Percentiles rank a stretch among this genome's conserved stretches.
Conservation (phyloP, 2,329 filamentous ascomycete species). For the Microcera coccophila region DNA sequence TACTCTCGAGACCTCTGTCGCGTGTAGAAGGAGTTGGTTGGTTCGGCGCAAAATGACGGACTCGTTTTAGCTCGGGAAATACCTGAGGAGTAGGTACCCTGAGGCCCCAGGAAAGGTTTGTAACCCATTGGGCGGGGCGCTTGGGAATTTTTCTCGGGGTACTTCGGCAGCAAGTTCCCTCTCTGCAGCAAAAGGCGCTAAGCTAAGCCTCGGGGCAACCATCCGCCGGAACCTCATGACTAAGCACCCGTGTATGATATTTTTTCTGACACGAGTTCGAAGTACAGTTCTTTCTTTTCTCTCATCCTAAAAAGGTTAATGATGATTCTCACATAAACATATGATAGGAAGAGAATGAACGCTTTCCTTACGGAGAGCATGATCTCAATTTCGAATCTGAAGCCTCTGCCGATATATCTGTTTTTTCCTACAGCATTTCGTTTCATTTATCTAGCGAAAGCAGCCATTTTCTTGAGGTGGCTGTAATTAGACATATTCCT, state of each 20-base stretch:
- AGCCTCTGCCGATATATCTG: constrained; percentile 36
- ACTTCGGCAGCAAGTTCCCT: background rate
- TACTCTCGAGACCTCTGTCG: constrained; percentile 18
- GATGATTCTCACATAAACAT: constrained; percentile 57
- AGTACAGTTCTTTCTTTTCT: constrained; percentile 24
- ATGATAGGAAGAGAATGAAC: constrained; percentile 70
- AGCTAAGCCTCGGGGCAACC: constrained; percentile 18
- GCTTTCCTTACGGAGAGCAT: constrained; percentile 49
- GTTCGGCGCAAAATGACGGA: constrained; percentile 16
- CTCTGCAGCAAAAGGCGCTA: background rate
- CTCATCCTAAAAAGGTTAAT: constrained; percentile 45
- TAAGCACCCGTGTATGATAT: constrained; percentile 20
- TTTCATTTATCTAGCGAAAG: too few relatives aligned
- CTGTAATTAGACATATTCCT: too few relatives aligned
- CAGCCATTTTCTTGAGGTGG: too few relatives aligned
- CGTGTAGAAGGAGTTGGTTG: constrained; percentile 27
- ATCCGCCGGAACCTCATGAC: constrained; percentile 23
- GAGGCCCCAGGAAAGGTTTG: too few relatives aligned
- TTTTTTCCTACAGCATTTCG: background rate
- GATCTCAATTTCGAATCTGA: constrained; percentile 63
- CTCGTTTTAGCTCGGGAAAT: background rate
- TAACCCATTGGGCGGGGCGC: too few relatives aligned
- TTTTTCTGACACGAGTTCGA: constrained; percentile 19
- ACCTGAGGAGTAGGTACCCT: background rate
- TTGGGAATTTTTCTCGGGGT: too few relatives aligned